Evolutionary conservation across 768 basidiomycete genomes (phyloP).

Genomic region (Termitomyces eurrhizus): DNA sequence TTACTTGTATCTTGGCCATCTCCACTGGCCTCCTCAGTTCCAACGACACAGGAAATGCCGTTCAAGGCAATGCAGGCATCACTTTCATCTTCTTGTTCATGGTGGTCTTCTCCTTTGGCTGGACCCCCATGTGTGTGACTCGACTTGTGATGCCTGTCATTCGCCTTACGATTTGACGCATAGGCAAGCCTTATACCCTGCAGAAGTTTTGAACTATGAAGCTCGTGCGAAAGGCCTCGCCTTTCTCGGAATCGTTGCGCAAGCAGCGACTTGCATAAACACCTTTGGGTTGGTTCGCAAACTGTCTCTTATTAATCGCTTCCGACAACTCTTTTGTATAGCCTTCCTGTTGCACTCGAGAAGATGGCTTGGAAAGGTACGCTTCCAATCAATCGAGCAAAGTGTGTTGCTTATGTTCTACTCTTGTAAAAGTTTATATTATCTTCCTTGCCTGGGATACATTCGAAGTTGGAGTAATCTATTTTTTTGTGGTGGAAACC

Average conservation of each 20-base stretch:
- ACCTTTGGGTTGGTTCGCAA: slow-evolving; percentile 39
- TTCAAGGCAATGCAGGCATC: slow-evolving; percentile 47
- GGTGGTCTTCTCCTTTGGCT: slow-evolving; percentile 52
- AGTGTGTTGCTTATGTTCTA: background rate
- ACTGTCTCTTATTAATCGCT: background rate
- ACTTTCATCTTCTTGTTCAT: slow-evolving; percentile 48
- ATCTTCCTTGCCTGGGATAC: slow-evolving; percentile 48
- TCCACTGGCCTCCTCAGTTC: slow-evolving; percentile 42
- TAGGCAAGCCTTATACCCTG: slow-evolving; percentile 51
- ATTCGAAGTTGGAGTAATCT: slow-evolving; percentile 43
- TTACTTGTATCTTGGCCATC: slow-evolving; percentile 39
- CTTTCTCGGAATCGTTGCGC: slow-evolving; percentile 41
- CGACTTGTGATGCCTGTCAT: background rate
- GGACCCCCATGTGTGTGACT: slow-evolving; percentile 45
- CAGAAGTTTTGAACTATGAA: slow-evolving; percentile 48
- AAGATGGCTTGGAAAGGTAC: slow-evolving; percentile 44
- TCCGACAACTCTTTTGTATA: slow-evolving; percentile 10
- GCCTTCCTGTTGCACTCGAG: slow-evolving; percentile 44
- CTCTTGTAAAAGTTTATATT: slow-evolving; percentile 34
- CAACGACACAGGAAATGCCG: slow-evolving; percentile 27
- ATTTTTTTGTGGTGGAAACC: slow-evolving; percentile 48
- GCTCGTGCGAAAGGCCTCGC: slow-evolving; percentile 50
- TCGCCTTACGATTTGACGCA: background rate
- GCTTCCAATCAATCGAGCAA: slow-evolving; percentile 1
- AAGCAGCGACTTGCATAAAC: slow-evolving; percentile 42